Evolutionary conservation across 1,139 yeast genomes (phyloP), one percentile per base, ranked within the genome.

Genomic region (Debaryomyces psychrophilus): DNA sequence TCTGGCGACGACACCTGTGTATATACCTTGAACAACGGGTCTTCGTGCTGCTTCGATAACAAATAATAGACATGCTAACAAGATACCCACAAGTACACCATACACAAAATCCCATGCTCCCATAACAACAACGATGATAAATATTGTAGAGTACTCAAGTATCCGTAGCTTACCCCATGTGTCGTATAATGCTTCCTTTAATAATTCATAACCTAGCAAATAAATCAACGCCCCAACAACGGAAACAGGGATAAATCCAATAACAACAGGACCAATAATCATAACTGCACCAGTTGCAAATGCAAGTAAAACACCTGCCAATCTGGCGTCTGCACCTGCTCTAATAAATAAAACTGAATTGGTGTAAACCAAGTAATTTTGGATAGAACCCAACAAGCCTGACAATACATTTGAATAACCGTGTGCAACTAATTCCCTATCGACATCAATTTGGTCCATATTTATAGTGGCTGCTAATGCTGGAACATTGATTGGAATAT

Each of bases 401-500:
- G 96, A 87, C 9, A 93, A 58, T 6, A 87, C 83, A 61, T 93
- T 93, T n/a, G 97, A 89, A 50, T 86, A 79, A 2, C 99, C 99
- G 66, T 93, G 99, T 1, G 98, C 97, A 36, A 92, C 86, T 50
- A 93, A 77, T 67, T 93, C 99, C 48, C 93, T 78, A 65, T 93
- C 96, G 25, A 93, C 96, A 60, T 92, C 96, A 52, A 87, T 81
- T 52, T 85, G 86, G 61, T 87, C 93, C 77, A 88, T 87, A 4
- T 90, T 90, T 4, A 89, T 79, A 2, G 96, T 87, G 14, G 93
- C 95, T 0, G 98, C 97, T 47, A 93, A 73, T 0, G 99, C 98
- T 2, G 99, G 99, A 6, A 93, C 97, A 62, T 93, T 93, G 52
- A 93, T 93, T 4, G 99, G 99, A 9, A 93, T 99, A 61, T 93